phyloP scores from a whole-genome alignment of 495 filamentous ascomycete genomes.

The Penicillium nucicola region DNA sequence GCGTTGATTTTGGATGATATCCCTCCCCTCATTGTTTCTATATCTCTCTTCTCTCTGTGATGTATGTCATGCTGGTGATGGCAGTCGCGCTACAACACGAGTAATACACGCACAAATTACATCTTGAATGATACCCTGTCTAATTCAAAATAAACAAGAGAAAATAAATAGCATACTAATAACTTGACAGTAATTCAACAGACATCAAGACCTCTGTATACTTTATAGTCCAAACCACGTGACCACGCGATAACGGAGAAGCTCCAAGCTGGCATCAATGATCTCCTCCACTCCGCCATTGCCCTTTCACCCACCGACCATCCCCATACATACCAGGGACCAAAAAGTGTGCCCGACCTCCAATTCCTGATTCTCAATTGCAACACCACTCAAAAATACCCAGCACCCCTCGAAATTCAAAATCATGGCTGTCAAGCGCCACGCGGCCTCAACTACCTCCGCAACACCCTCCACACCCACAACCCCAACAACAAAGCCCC shows the following conservation, averaged over 20 bases:
- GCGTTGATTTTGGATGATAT: constrained; percentile 3
- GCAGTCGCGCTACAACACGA: not conserved
- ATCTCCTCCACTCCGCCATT: constrained; percentile 22
- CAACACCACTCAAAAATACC: not conserved
- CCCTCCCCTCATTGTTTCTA: constrained; percentile 14
- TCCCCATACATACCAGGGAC: not conserved
- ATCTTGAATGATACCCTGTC: too few relatives aligned
- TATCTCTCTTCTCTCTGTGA: constrained; percentile 6
- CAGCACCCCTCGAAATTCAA: constrained; percentile 9
- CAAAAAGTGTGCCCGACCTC: not conserved
- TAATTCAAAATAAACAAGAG: too few relatives aligned
- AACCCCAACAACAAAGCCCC: constrained; percentile 32
- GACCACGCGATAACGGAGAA: constrained; percentile 26
- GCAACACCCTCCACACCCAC: constrained; percentile 25
- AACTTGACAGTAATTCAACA: not conserved
- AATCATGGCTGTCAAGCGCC: constrained; percentile 51
- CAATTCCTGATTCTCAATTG: constrained; percentile 1
- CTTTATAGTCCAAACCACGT: constrained; percentile 14
- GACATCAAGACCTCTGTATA: constrained; percentile 1
- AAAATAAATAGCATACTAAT: not conserved
- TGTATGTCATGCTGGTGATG: not conserved
- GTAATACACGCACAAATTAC: not conserved
- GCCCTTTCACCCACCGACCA: constrained; percentile 9
- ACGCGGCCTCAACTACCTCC: constrained; percentile 38
- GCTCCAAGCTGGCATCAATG: constrained; percentile 33